Conservation (phyloP, 306 rosid genomes). For the Pterocarpus macrocarpus region DNA sequence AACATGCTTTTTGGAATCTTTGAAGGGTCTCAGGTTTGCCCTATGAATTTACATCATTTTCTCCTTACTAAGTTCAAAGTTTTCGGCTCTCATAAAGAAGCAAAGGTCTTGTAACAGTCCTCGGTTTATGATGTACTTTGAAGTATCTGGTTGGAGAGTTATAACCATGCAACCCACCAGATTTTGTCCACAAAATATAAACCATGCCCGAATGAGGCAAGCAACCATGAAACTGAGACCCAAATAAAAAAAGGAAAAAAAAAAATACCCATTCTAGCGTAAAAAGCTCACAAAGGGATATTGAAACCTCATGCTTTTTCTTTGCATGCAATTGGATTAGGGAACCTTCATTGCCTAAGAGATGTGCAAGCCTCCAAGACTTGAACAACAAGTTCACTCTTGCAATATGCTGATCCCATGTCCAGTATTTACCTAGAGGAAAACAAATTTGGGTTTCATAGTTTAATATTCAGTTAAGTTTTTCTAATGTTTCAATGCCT, state of each 20-base stretch:
- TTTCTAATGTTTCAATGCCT: not conserved
- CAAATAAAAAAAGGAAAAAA: not conserved
- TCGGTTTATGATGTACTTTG: no score
- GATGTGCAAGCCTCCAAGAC: not conserved
- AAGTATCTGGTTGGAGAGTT: not conserved
- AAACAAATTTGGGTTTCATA: constrained; percentile 9
- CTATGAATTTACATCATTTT: no score
- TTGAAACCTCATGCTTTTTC: not conserved
- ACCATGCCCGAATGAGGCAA: not conserved
- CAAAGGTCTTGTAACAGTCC: no score
- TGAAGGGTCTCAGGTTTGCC: no score
- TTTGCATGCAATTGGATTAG: not conserved
- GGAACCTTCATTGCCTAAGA: constrained; percentile 5
- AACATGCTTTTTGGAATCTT: no score
- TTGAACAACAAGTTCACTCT: not conserved
- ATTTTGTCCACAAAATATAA: constrained; percentile 12
- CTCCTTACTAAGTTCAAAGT: no score
- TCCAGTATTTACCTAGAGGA: no score
- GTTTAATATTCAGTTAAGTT: not conserved
- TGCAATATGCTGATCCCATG: no score
- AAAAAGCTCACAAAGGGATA: constrained; percentile 5
- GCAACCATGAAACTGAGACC: not conserved
- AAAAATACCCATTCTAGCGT: not conserved
- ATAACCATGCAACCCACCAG: not conserved
- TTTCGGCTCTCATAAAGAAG: no score